These are phyloP conservation scores for Fusarium floridanum DNA, from an alignment of 2,329 filamentous ascomycete genomes.

Conservation along the genomic window DNA sequence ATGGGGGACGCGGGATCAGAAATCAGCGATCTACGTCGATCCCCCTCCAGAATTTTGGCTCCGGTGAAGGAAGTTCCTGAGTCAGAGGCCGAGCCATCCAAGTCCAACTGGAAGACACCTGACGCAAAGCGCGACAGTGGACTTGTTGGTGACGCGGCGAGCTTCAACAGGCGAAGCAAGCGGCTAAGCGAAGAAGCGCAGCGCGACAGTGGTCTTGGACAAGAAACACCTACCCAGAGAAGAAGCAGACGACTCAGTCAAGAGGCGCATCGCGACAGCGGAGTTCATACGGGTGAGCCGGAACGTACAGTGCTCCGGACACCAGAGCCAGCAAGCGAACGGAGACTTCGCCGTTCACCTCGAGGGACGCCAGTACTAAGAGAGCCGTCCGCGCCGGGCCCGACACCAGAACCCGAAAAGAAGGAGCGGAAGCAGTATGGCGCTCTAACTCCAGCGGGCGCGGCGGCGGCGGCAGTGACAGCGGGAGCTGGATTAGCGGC, in stretches of 20 bases:
- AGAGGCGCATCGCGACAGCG: conserved; percentile 65
- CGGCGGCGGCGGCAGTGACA: conserved; percentile 25
- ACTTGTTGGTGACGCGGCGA: conserved; percentile 55
- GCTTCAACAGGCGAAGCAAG: conserved; percentile 54
- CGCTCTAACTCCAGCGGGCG: conserved; percentile 37
- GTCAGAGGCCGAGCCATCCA: conserved; percentile 53
- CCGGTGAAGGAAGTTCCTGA: conserved; percentile 66
- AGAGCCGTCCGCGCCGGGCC: conserved; percentile 53
- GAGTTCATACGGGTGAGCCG: conserved; percentile 63
- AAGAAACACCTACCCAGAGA: conserved; percentile 59
- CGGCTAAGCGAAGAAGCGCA: conserved; percentile 52
- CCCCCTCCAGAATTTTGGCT: conserved; percentile 60
- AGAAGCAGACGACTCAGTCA: conserved; percentile 52
- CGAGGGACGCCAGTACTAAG: conserved; percentile 56
- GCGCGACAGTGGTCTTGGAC: conserved; percentile 65
- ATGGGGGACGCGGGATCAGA: conserved; percentile 43
- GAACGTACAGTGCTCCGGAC: conserved; percentile 43
- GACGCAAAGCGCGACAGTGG: conserved; percentile 54
- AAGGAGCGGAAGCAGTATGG: conserved; percentile 50
- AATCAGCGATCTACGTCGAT: conserved; percentile 57
- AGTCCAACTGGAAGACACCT: conserved; percentile 21
- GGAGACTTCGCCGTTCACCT: conserved; percentile 50
- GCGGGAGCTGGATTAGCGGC: conserved; percentile 34
- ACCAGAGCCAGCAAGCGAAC: conserved; percentile 46
- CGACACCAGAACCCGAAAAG: conserved; percentile 62